Evolutionary conservation across 306 rosid genomes (phyloP), one percentile per base, ranked within the genome.

Genomic region (Gleditsia sinensis): DNA sequence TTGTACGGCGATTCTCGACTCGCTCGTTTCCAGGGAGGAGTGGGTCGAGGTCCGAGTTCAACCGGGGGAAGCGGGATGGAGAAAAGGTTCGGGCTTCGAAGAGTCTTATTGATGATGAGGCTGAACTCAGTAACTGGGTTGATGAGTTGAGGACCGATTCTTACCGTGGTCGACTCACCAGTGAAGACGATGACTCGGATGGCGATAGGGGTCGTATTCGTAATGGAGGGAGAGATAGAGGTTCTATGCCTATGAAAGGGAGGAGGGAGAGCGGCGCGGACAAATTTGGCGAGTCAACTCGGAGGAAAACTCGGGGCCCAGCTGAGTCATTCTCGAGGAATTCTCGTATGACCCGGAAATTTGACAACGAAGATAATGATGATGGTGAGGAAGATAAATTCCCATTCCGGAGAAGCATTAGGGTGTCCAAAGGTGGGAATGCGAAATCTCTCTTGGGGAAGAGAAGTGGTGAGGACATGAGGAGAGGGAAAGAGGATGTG

Each of bases 111-210:
- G 96, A 94, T 3, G 96, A 94, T 30, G 96, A 94, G 83, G 93
- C 90, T 7, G 96, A 94, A 13, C 93, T 94, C 57, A 87, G 96
- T 67, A 87, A 86, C 64, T 94, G 96, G 97, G 93, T 92, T 42
- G 86, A 85, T 39, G 97, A 79, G 1, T 62, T 94, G 45, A 84
- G 82, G 28, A 68, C 83, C 21, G 83, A 66, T 79, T 72, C 88
- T 5, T 48, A 64, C 54, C 81, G 77, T 2, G 84, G 80, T 7
- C 71, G 80, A 3, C 19, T 67, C 9, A 71, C 74, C 12, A 72
- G 82, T 50, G 86, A 68, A 1, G 81, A 53, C 3, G 91, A 89
- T 4, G 73, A 67, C 24, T 68, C 81, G 34, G 86, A 74, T 11
- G 85, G 42, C 5, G 75, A 64, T 14, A 67, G 63, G 19, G 69